Percentiles rank a stretch among this genome's conserved stretches.
These are phyloP conservation scores for Misopates orontium DNA, from an alignment of 257 asterid genomes.

Conservation along the genomic window DNA sequence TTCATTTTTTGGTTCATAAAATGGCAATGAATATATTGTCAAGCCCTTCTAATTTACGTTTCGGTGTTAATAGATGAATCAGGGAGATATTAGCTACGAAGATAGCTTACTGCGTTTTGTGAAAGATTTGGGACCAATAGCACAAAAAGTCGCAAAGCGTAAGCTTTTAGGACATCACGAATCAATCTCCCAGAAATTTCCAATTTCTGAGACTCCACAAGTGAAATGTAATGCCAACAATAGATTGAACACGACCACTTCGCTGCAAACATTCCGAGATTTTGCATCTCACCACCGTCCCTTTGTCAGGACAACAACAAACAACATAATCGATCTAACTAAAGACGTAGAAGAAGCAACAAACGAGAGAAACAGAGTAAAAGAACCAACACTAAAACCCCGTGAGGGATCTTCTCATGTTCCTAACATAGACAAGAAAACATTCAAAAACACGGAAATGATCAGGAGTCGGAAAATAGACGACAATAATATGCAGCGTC, in stretches of 20 bases:
- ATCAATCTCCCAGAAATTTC: constrained; percentile 2
- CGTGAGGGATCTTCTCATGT: neutral
- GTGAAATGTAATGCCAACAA: neutral
- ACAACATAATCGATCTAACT: constrained; percentile 27
- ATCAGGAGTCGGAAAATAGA: constrained; percentile 5
- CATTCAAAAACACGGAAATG: neutral
- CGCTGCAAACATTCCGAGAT: constrained; percentile 29
- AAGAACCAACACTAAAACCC: neutral
- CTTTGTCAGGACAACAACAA: constrained; percentile 23
- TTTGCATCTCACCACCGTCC: constrained; percentile 31
- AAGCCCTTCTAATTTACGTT: neutral
- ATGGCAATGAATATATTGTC: neutral
- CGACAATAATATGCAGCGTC: constrained; percentile 30
- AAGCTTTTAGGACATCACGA: constrained; percentile 42
- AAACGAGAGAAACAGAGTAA: neutral
- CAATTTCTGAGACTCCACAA: constrained; percentile 16
- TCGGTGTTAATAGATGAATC: constrained; percentile 34
- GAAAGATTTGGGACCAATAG: constrained; percentile 72
- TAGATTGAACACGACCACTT: neutral
- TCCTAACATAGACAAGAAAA: neutral
- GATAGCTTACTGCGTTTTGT: constrained; percentile 60
- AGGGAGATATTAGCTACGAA: constrained; percentile 44
- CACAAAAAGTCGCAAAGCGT: constrained; percentile 51
- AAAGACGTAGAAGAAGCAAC: constrained; percentile 27
- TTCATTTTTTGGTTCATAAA: too few species aligned